Percentiles rank a stretch among this genome's conserved stretches.
phyloP scores from a whole-genome alignment of 2,329 filamentous ascomycete species.

The Chalaropsis thielavioides region DNA sequence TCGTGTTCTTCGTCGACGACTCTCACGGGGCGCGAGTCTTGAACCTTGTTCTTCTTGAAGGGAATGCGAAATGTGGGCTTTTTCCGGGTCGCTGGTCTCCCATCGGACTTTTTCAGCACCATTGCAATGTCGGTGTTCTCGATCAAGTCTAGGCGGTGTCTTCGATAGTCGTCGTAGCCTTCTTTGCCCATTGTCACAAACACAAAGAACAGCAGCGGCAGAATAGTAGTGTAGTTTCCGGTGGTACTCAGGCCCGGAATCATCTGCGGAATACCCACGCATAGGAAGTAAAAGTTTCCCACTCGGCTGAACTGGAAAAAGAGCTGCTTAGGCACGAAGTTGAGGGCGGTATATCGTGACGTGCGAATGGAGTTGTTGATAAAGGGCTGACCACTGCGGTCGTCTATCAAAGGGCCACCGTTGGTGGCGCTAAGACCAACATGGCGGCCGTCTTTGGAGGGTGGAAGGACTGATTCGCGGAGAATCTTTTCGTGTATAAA shows the following conservation, averaged over 20 bases:
- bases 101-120: conserved; percentile 22
- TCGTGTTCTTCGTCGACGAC: conserved; percentile 47
- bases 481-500: conserved; percentile 36
- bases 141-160: conserved; percentile 65
- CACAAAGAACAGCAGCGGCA: conserved; percentile 63
- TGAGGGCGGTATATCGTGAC: conserved; percentile 68
- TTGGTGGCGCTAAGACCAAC: conserved; percentile 31
- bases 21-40: conserved; percentile 8
- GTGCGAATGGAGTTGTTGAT: conserved; percentile 57
- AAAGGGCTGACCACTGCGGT: conserved; percentile 35
- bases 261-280: conserved; percentile 71
- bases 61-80: conserved; percentile 14
- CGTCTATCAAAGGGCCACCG: conserved; percentile 32
- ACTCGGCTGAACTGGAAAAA: conserved; percentile 76
- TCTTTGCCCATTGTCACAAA: conserved; percentile 71
- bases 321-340: conserved; percentile 73
- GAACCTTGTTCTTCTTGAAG: conserved; percentile 29
- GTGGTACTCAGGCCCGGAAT: conserved; percentile 62
- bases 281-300: conserved; percentile 77
- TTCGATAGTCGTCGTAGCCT: conserved; percentile 70
- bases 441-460: conserved; percentile 54
- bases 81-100: not conserved
- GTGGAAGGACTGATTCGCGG: conserved; percentile 52
- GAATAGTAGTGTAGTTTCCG: conserved; percentile 58
- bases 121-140: conserved; percentile 51